These are phyloP conservation scores for Sclerotinia borealis DNA, from an alignment of 2,329 filamentous ascomycete genomes.

Conservation along the genomic window DNA sequence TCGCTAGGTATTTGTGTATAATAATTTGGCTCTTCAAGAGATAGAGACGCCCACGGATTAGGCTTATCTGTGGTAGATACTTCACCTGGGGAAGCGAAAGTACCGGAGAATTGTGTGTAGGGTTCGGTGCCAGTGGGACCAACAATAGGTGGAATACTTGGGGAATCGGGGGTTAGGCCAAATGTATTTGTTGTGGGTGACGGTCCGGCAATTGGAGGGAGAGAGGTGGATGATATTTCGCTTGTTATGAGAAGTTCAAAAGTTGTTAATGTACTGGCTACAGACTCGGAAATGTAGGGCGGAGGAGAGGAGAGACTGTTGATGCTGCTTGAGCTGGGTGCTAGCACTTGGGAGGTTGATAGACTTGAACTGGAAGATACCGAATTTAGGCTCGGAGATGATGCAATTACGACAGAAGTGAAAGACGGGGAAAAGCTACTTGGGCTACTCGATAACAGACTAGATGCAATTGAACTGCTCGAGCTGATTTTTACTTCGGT, in stretches of 20 bases:
- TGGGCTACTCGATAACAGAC: neutral
- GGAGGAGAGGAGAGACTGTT: neutral
- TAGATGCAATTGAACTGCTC: neutral
- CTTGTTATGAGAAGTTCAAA: neutral
- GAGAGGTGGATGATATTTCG: neutral
- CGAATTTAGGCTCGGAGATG: too few relatives aligned
- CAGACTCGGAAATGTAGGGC: neutral
- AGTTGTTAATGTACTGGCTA: neutral
- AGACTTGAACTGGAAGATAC: neutral
- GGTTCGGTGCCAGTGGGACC: neutral
- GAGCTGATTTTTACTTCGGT: neutral
- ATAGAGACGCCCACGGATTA: neutral
- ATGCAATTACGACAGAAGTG: neutral
- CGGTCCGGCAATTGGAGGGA: neutral
- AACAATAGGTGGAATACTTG: neutral
- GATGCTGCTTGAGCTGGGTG: neutral
- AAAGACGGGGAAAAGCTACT: neutral
- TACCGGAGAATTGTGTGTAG: neutral
- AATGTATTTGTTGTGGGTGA: neutral
- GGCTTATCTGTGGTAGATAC: neutral
- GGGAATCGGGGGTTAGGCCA: neutral
- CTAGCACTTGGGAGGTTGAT: neutral
- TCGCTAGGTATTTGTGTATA: neutral
- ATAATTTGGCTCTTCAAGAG: neutral
- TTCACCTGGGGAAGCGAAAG: neutral